phyloP scores from a whole-genome alignment of 192 early-diverging fungal genomes.

The Podila epicladia region DNA sequence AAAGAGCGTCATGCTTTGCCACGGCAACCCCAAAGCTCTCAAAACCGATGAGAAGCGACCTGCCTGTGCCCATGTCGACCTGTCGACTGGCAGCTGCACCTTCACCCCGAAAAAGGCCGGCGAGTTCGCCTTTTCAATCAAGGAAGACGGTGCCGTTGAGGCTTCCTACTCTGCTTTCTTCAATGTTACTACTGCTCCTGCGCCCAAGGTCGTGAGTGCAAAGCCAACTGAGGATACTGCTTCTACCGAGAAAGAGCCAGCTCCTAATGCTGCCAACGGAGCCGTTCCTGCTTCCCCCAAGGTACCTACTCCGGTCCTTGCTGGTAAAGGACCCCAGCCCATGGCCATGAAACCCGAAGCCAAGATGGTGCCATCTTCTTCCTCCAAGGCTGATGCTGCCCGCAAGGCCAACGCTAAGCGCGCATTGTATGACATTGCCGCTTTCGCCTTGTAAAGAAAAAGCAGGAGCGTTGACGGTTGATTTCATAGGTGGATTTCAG shows the following conservation, averaged over 20 bases:
- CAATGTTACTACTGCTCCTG: neutral
- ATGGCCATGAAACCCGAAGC: neutral
- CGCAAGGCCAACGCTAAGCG: neutral
- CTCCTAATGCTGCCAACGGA: too few species aligned
- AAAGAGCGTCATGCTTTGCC: neutral
- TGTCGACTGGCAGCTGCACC: neutral
- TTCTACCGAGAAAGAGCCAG: too few species aligned
- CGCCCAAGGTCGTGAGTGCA: neutral
- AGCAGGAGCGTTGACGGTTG: neutral
- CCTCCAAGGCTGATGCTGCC: neutral
- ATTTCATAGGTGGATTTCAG: too few species aligned
- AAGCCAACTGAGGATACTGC: neutral
- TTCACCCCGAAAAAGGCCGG: slow-evolving; percentile 1
- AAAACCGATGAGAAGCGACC: neutral
- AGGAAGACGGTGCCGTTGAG: neutral
- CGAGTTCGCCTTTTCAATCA: neutral
- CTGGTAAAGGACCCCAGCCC: neutral
- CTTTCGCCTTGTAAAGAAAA: neutral
- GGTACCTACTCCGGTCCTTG: neutral
- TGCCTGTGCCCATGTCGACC: neutral
- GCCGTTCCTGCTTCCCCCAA: neutral
- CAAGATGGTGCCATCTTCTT: neutral
- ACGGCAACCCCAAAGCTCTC: neutral
- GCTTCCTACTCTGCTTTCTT: neutral
- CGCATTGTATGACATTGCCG: neutral